Percentiles rank a stretch among this genome's conserved stretches.
Conservation (phyloP, 2,329 filamentous ascomycete species). For the Amesomyces nigricolor region DNA sequence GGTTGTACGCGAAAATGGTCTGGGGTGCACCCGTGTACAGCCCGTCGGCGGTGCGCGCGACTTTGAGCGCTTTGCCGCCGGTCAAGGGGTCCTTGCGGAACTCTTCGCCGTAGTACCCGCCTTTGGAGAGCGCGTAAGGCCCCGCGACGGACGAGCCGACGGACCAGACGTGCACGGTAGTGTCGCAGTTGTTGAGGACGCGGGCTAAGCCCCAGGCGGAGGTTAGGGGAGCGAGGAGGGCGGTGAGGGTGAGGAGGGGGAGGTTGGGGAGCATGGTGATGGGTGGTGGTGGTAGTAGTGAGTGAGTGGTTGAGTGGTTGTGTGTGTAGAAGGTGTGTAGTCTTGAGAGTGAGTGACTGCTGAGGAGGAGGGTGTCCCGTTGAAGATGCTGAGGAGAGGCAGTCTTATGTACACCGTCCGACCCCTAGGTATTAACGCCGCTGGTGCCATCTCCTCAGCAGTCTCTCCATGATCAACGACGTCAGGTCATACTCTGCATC, state of each 20-base stretch:
- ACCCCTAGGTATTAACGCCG: background rate
- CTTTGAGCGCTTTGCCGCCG: conserved; percentile 37
- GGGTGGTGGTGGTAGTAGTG: background rate
- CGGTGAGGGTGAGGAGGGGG: conserved; percentile 25
- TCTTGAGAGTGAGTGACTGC: background rate
- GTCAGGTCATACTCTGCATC: background rate
- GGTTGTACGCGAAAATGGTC: conserved; percentile 37
- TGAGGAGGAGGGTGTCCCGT: background rate
- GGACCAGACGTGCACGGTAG: conserved; percentile 36
- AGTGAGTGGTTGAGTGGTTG: background rate
- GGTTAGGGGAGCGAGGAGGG: conserved; percentile 22
- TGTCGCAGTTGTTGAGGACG: conserved; percentile 35
- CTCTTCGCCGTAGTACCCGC: conserved; percentile 31
- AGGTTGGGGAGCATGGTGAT: conserved; percentile 23
- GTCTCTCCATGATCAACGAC: background rate
- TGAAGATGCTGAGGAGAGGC: background rate
- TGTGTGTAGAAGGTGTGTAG: background rate
- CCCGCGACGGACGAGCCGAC: conserved; percentile 32
- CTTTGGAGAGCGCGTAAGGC: conserved; percentile 27
- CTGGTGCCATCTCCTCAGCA: background rate
- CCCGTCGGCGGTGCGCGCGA: conserved; percentile 33
- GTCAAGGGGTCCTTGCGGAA: conserved; percentile 34
- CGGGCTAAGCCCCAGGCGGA: conserved; percentile 32
- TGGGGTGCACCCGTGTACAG: conserved; percentile 37
- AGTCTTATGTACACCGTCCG: background rate